Conservation (phyloP, 164 flowering plant species). For the Berberis thunbergii region DNA sequence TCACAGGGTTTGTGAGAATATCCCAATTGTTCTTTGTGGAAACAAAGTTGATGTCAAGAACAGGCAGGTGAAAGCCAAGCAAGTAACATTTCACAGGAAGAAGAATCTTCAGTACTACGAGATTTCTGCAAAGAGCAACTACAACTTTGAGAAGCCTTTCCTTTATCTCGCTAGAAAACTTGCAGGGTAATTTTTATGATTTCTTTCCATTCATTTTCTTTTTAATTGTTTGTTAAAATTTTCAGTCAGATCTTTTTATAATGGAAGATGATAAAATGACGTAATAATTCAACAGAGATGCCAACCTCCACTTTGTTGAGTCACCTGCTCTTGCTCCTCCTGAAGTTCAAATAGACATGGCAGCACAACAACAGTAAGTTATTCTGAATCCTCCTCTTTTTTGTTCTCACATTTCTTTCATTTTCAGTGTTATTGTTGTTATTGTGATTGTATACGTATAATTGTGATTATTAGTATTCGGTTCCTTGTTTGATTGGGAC, state of each 20-base stretch:
- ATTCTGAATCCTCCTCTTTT: background rate
- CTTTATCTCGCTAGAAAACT: constrained; percentile 62
- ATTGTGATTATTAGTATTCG: too few relatives aligned
- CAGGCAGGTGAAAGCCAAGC: constrained; percentile 66
- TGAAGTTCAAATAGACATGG: constrained; percentile 52
- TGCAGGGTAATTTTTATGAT: constrained; percentile 28
- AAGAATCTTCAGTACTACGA: constrained; percentile 67
- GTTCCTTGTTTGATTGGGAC: too few relatives aligned
- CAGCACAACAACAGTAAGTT: constrained; percentile 43
- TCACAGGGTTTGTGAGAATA: constrained; percentile 53
- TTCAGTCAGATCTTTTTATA: background rate
- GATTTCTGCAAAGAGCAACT: constrained; percentile 64
- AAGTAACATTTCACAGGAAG: constrained; percentile 65
- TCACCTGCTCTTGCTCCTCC: constrained; percentile 66
- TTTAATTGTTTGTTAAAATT: background rate
- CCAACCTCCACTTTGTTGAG: constrained; percentile 52
- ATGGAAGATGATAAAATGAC: background rate
- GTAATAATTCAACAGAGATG: constrained; percentile 23
- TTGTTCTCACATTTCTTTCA: too few relatives aligned
- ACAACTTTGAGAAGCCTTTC: constrained; percentile 68
- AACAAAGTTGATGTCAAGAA: constrained; percentile 70
- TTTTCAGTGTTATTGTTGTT: too few relatives aligned
- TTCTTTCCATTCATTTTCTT: background rate
- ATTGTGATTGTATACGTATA: too few relatives aligned
- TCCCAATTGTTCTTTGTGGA: constrained; percentile 64